phyloP scores from a whole-genome alignment of 2,329 filamentous ascomycete species.

The Diaporthe ilicicola region DNA sequence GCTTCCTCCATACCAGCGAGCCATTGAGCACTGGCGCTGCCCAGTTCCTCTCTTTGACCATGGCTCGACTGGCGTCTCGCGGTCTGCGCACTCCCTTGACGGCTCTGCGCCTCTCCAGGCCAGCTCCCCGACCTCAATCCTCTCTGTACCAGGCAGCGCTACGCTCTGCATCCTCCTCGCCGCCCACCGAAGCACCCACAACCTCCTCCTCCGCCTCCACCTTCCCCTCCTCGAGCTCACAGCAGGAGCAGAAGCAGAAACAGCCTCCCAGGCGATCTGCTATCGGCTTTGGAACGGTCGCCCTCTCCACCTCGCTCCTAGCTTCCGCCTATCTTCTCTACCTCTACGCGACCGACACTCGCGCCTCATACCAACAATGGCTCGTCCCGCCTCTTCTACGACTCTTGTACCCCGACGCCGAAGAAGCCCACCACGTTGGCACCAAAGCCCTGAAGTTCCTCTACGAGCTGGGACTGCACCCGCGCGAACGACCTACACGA shows the following conservation, averaged over 20 bases:
- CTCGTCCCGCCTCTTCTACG: conserved; percentile 73
- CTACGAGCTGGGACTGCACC: conserved; percentile 78
- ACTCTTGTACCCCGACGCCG: conserved; percentile 75
- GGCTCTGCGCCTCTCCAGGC: conserved; percentile 36
- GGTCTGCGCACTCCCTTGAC: conserved; percentile 37
- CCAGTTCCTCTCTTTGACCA: conserved; percentile 39
- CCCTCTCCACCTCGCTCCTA: conserved; percentile 52
- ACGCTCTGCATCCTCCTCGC: conserved; percentile 38
- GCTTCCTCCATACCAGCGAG: conserved; percentile 32
- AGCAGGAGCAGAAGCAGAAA: neutral
- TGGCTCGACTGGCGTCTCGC: conserved; percentile 43
- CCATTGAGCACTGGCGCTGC: conserved; percentile 46
- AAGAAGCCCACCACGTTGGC: conserved; percentile 89
- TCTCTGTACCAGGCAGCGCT: conserved; percentile 28
- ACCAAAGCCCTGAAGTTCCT: conserved; percentile 76
- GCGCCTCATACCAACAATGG: conserved; percentile 75
- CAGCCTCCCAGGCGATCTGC: conserved; percentile 2
- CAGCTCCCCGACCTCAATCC: conserved; percentile 22
- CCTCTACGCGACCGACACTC: conserved; percentile 78
- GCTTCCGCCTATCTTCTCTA: conserved; percentile 60
- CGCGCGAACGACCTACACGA: conserved; percentile 74
- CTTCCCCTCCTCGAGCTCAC: neutral
- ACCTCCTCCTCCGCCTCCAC: conserved; percentile 34
- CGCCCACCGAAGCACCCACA: conserved; percentile 38
- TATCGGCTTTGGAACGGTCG: conserved; percentile 34